Evolutionary conservation across 306 rosid species (phyloP).

Genomic region (Psophocarpus tetragonolobus): DNA sequence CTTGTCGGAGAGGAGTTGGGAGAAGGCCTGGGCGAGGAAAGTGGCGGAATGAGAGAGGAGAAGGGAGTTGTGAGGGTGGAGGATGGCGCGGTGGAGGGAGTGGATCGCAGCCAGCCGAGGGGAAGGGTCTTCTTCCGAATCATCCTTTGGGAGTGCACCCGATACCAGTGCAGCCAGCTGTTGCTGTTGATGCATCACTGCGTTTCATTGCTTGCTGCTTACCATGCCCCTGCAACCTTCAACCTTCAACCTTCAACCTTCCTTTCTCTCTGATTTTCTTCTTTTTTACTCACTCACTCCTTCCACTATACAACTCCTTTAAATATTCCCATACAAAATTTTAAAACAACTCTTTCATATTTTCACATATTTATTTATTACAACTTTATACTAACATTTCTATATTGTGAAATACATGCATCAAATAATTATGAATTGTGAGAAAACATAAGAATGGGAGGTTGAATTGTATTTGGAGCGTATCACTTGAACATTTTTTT

Average conservation of each 20-base stretch:
- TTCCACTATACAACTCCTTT: too few relatives aligned
- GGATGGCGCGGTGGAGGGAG: conserved; percentile 85
- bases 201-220: conserved; percentile 4
- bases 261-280: background rate
- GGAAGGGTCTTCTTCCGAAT: conserved; percentile 59
- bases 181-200: conserved; percentile 81
- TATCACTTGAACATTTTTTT: too few relatives aligned
- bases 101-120: conserved; percentile 71
- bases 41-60: conserved; percentile 89
- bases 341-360: too few relatives aligned
- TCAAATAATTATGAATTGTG: too few relatives aligned
- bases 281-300: too few relatives aligned
- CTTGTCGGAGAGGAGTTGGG: conserved; percentile 91
- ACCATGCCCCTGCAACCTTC: background rate
- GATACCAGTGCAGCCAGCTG: conserved; percentile 87
- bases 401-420: too few relatives aligned
- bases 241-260: too few relatives aligned
- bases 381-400: too few relatives aligned
- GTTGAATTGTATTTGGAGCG: too few relatives aligned
- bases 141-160: conserved; percentile 72
- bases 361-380: too few relatives aligned
- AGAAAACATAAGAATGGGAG: too few relatives aligned
- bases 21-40: conserved; percentile 80
- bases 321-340: too few relatives aligned
- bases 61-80: conserved; percentile 80